Evolutionary conservation across 2,329 filamentous ascomycete genomes (phyloP), one percentile per base, ranked within the genome.

Genomic region (Cyclaneusma minus): DNA sequence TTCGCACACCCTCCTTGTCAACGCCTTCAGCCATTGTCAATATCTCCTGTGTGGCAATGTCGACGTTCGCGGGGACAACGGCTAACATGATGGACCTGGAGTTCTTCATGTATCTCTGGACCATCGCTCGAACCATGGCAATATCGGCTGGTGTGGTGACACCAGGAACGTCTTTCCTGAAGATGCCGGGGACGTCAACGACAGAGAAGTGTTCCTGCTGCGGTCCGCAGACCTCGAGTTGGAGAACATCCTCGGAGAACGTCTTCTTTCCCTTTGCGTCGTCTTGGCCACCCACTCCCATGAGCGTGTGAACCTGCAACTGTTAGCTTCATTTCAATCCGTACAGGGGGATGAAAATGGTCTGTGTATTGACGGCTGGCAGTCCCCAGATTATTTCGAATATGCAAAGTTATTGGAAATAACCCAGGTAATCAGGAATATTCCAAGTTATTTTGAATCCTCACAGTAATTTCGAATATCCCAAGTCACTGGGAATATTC

Each of bases 121-220:
- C 60, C 9, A 72, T 48, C 0, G 54, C 39, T 4, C 44, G 35
- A 4, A 73, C 59, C 2, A 59, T 32, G 2, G 51, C 42, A 2
- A 57, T 54, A 24, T 64, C 63, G 2, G 41, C 40, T 3, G 46
- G 45, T 1, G 55, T 41, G 13, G 35, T 34, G 4, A 36, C 22
- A 7, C 37, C 36, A 7, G 37, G 27, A 10, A 33, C 37, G 5
- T 34, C 32, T 4, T 26, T 52, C n/a, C 58, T 51, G 28, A 69
- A 63, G 4, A 74, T 45, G 2, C 67, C 67, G 0, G 67, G 67
- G 2, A 72, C 48, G 38, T 73, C 66, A 5, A 74, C 64, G 16
- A 73, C 51, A 0, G 65, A 72, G 16, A 73, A 48, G 13, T 67
- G 56, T 1, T 57, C 56, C 11, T 52, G 49, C 3, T 53, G 40